phyloP scores from a whole-genome alignment of 768 basidiomycete genomes.

The Baorangia bicolor region DNA sequence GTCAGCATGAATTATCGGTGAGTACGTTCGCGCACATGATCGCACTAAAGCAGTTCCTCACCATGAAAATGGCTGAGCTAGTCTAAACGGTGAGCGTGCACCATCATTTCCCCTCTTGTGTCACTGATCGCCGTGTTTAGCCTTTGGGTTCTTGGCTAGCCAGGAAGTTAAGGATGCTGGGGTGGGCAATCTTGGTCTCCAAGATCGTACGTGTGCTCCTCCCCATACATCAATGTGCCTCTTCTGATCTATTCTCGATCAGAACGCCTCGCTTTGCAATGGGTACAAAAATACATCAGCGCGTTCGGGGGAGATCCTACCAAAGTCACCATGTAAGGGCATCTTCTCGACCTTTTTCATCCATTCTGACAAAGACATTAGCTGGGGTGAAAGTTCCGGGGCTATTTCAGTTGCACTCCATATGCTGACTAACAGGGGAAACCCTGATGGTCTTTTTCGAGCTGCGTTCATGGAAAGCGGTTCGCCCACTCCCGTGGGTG shows the following conservation, averaged over 20 bases:
- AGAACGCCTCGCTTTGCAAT: conserved; percentile 43
- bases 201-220: conserved; percentile 42
- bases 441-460: conserved; percentile 25
- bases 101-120: neutral
- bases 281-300: conserved; percentile 60
- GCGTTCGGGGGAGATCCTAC: conserved; percentile 59
- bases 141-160: conserved; percentile 43
- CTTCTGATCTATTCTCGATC: neutral
- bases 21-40: neutral
- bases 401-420: conserved; percentile 36
- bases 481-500: conserved; percentile 26
- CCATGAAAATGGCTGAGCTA: neutral
- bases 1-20: conserved; percentile 45
- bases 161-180: conserved; percentile 40
- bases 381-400: conserved; percentile 40
- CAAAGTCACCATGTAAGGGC: conserved; percentile 35
- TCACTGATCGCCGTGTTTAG: neutral
- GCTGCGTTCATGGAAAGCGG: conserved; percentile 43
- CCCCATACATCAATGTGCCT: neutral
- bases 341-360: neutral
- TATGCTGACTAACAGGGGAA: conserved; percentile 26
- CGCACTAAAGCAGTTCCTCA: neutral
- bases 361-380: neutral
- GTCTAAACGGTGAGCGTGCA: conserved; percentile 7
- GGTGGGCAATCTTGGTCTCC: conserved; percentile 48